Evolutionary conservation across 1,284 basidiomycete genomes (phyloP).

Genomic region (Leccinum angustisporum): DNA sequence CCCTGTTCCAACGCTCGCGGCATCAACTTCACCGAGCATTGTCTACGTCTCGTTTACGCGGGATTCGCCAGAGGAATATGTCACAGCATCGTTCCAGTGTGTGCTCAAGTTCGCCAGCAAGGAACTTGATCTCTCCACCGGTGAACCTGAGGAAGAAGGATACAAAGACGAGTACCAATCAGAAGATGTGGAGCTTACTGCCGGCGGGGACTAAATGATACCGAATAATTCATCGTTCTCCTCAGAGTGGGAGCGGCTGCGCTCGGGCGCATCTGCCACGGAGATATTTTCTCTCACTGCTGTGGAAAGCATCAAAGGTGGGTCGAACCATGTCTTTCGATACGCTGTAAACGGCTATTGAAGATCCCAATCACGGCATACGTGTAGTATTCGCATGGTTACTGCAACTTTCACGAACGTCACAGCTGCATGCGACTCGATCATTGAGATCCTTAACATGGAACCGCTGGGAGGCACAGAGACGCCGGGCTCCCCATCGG

Average conservation of each 20-base stretch:
- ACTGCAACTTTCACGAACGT: slow-evolving; percentile 12
- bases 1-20: slow-evolving; percentile 69
- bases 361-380: slow-evolving; percentile 14
- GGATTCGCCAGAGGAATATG: slow-evolving; percentile 73
- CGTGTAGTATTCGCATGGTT: slow-evolving; percentile 15
- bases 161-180: slow-evolving; percentile 99
- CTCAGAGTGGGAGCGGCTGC: slow-evolving; percentile 93
- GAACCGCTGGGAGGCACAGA: slow-evolving; percentile 92
- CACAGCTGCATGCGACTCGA: slow-evolving; percentile 87
- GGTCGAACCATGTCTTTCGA: slow-evolving; percentile 29
- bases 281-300: slow-evolving; percentile 95
- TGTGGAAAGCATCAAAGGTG: slow-evolving; percentile 92
- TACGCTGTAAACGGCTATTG: slow-evolving; percentile 10
- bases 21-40: slow-evolving; percentile 72
- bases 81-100: slow-evolving; percentile 85
- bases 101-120: slow-evolving; percentile 95
- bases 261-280: slow-evolving; percentile 71
- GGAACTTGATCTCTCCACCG: slow-evolving; percentile 94
- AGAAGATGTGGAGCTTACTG: slow-evolving; percentile 92
- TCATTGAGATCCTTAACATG: slow-evolving; percentile 95
- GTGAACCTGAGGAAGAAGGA: slow-evolving; percentile 87
- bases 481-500: slow-evolving; percentile 74
- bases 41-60: slow-evolving; percentile 96
- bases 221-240: slow-evolving; percentile 91
- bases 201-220: slow-evolving; percentile 83